Base-by-base conservation (phyloP, 768 basidiomycete genomes). In the Tulasnella sp. region DNA sequence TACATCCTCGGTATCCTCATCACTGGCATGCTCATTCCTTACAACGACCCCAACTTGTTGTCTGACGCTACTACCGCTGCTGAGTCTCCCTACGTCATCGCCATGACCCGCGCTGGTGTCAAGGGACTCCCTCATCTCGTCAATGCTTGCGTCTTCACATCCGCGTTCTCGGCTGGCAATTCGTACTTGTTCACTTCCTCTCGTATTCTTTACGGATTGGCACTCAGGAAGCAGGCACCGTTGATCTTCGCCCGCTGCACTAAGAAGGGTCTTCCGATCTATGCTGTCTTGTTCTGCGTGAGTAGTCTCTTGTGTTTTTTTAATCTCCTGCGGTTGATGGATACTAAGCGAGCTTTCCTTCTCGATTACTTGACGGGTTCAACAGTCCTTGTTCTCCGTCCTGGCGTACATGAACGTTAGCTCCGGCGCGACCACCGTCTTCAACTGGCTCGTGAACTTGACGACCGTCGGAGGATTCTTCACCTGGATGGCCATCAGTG, bases 61-160 rank as follows among this genome's bases (percentile, higher is more conserved):
- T 27, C 29, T 22, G 77, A 60, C 1, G 67, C 74, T 25, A 80
- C 80, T 51, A 86, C 78, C 46, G 88, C 87, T n/a, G 80, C 83
- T 0, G 69, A 82, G 53, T 89, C 87, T 2, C 90, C 90, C 2
- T 93, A 87, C 70, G 89, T 92, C 56, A 84, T 92, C 63, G 89
- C 87, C 19, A 82, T 92, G 63, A 76, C 72, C 46, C 75, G 78
- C 42, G 83, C 85, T 0, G 85, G 87, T 10, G 79, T 89, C 67
- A 81, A 19, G 2, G 81, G 75, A 9, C 73, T 86, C 30, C 80
- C 81, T 4, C 79, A 80, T 48, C 78, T 90, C 65, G 76, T 90
- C 69, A 90, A 90, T 66, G 86, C 80, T 10, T 75, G 74, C 56
- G 74, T 89, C 65, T 78, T 90, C 66, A 79, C 65, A 41, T 61